These are phyloP conservation scores for Termitomyces titanicus DNA, from an alignment of 768 basidiomycete species.

Conservation along the genomic window DNA sequence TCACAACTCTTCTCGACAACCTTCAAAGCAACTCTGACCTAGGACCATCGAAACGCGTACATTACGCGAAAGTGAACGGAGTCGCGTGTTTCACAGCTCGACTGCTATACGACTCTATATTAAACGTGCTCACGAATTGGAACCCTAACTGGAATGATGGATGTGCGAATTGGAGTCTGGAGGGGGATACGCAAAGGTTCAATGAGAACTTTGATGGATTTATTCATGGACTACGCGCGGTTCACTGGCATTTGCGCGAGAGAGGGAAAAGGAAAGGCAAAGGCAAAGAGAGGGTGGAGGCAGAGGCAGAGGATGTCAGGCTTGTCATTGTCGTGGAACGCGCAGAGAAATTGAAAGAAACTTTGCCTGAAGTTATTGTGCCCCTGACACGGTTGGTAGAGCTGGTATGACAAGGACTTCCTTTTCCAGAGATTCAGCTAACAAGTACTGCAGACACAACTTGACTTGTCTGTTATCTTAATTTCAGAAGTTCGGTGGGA, in stretches of 20 bases:
- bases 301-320: slow-evolving; percentile 25
- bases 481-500: slow-evolving; percentile 69
- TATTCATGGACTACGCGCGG: slow-evolving; percentile 56
- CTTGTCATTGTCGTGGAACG: slow-evolving; percentile 64
- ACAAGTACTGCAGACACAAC: slow-evolving; percentile 40
- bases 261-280: slow-evolving; percentile 15
- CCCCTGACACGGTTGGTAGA: slow-evolving; percentile 71
- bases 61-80: slow-evolving; percentile 48
- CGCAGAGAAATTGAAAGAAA: slow-evolving; percentile 64
- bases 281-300: slow-evolving; percentile 20
- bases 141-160: slow-evolving; percentile 56
- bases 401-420: slow-evolving; percentile 44
- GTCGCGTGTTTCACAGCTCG: slow-evolving; percentile 59
- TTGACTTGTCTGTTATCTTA: slow-evolving; percentile 59
- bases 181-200: slow-evolving; percentile 38
- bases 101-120: slow-evolving; percentile 60
- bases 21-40: slow-evolving; percentile 12
- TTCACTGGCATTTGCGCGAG: slow-evolving; percentile 25
- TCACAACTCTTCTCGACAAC: slow-evolving; percentile 33
- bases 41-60: slow-evolving; percentile 24
- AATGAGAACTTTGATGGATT: slow-evolving; percentile 69
- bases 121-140: slow-evolving; percentile 60
- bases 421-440: neutral
- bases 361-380: slow-evolving; percentile 60
- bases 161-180: slow-evolving; percentile 53